Conservation (phyloP, 2,329 filamentous ascomycete genomes). For the Stagonosporopsis tanaceti region DNA sequence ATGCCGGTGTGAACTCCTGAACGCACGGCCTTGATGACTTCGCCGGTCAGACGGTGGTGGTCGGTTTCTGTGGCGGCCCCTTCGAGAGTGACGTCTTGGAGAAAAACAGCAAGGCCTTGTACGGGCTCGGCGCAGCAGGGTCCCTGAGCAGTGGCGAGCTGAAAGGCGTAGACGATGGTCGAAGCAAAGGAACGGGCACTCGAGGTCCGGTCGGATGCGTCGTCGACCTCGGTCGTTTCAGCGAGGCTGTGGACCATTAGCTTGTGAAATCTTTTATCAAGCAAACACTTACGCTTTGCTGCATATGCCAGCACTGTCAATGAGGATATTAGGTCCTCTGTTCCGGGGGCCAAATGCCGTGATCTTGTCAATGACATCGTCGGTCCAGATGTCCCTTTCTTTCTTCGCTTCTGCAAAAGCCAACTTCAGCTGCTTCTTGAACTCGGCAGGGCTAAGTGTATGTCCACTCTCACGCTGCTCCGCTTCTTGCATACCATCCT, state of each 20-base stretch:
- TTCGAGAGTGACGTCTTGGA: slow-evolving; percentile 77
- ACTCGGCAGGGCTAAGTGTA: slow-evolving; percentile 74
- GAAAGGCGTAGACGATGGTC: slow-evolving; percentile 93
- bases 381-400: slow-evolving; percentile 78
- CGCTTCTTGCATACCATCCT: slow-evolving; percentile 54
- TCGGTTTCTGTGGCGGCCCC: slow-evolving; percentile 64
- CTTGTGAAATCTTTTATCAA: neutral
- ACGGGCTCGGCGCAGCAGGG: slow-evolving; percentile 92
- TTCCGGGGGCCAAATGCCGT: slow-evolving; percentile 88
- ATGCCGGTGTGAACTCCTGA: slow-evolving; percentile 85
- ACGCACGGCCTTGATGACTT: slow-evolving; percentile 89
- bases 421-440: slow-evolving; percentile 74
- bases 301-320: slow-evolving; percentile 78
- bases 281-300: slow-evolving; percentile 70
- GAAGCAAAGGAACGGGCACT: slow-evolving; percentile 78
- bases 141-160: slow-evolving; percentile 86
- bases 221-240: slow-evolving; percentile 42
- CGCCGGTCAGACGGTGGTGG: slow-evolving; percentile 83
- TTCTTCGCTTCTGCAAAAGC: slow-evolving; percentile 76
- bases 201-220: slow-evolving; percentile 23
- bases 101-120: slow-evolving; percentile 88
- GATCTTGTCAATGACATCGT: slow-evolving; percentile 75
- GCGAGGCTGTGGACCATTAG: slow-evolving; percentile 2
- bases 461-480: slow-evolving; percentile 66
- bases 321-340: slow-evolving; percentile 85